Percentiles rank a stretch among this genome's conserved stretches.
Conservation (phyloP, 805 yeast species). For the Suhomyces faveliae region DNA sequence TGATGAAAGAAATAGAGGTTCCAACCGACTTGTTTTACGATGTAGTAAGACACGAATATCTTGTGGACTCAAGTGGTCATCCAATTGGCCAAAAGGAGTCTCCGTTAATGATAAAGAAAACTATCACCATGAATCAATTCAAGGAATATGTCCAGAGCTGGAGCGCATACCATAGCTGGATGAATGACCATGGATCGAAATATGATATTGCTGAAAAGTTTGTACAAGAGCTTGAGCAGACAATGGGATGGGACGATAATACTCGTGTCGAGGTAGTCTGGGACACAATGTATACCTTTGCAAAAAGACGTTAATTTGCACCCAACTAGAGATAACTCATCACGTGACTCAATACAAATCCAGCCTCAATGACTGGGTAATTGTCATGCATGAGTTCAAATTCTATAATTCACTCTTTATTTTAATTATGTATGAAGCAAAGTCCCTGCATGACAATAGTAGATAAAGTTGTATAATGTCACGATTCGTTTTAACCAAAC, state of each 20-base stretch:
- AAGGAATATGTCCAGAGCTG: conserved; percentile 33
- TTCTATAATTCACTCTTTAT: not conserved
- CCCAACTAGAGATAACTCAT: not conserved
- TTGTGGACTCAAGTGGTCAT: conserved; percentile 8
- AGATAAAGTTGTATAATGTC: no score
- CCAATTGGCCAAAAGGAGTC: conserved; percentile 18
- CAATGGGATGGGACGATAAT: conserved; percentile 47
- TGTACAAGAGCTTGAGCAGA: conserved; percentile 40
- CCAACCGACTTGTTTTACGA: conserved; percentile 25
- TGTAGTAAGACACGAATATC: conserved; percentile 24
- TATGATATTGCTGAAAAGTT: conserved; percentile 50
- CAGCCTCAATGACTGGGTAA: not conserved
- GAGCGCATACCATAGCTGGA: conserved; percentile 42
- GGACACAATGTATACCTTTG: conserved; percentile 56
- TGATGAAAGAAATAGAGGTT: conserved; percentile 38
- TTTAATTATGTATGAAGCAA: no score
- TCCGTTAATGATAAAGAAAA: conserved; percentile 21
- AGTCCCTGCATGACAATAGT: no score
- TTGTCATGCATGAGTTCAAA: not conserved
- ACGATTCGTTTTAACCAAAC: no score
- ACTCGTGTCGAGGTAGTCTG: conserved; percentile 47
- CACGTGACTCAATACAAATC: not conserved
- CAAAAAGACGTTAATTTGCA: conserved; percentile 22
- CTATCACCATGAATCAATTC: conserved; percentile 19
- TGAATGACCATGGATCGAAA: conserved; percentile 29